A percentile compares a stretch with the other conserved stretches of the same genome.
phyloP scores from a whole-genome alignment of 768 basidiomycete species.

The Boletus fagicola region DNA sequence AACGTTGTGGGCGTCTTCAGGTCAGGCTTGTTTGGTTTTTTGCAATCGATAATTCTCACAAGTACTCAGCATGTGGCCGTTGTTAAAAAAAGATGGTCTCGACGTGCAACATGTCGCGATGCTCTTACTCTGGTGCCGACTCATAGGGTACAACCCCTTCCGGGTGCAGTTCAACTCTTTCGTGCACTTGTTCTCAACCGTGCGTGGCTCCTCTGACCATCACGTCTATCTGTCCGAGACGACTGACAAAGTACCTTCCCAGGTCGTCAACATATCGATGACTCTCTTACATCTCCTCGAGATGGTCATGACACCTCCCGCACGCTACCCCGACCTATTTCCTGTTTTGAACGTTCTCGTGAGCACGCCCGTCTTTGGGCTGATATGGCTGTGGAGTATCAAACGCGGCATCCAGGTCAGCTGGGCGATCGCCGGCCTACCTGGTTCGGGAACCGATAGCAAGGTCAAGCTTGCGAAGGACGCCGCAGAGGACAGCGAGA shows the following conservation, averaged over 20 bases:
- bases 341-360: constrained; percentile 82
- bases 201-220: constrained; percentile 25
- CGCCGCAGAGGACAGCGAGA: constrained; percentile 3
- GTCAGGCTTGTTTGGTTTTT: constrained; percentile 40
- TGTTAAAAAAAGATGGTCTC: constrained; percentile 76
- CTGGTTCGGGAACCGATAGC: constrained; percentile 17
- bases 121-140: constrained; percentile 74
- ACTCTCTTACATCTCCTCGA: constrained; percentile 64
- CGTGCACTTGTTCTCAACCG: constrained; percentile 53
- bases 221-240: background rate
- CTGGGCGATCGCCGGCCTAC: constrained; percentile 72
- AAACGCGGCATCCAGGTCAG: constrained; percentile 73
- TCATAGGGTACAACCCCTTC: constrained; percentile 76
- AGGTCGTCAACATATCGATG: constrained; percentile 58
- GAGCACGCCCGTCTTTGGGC: constrained; percentile 73
- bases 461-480: background rate
- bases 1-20: constrained; percentile 89
- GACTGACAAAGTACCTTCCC: background rate
- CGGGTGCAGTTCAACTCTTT: constrained; percentile 43
- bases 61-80: constrained; percentile 80
- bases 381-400: constrained; percentile 90
- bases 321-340: constrained; percentile 82
- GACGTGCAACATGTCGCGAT: constrained; percentile 70
- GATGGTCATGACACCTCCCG: constrained; percentile 56
- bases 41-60: background rate